Percentiles rank a stretch among this genome's conserved stretches.
phyloP scores from a whole-genome alignment of 495 filamentous ascomycete genomes.

The Xylaria curta region DNA sequence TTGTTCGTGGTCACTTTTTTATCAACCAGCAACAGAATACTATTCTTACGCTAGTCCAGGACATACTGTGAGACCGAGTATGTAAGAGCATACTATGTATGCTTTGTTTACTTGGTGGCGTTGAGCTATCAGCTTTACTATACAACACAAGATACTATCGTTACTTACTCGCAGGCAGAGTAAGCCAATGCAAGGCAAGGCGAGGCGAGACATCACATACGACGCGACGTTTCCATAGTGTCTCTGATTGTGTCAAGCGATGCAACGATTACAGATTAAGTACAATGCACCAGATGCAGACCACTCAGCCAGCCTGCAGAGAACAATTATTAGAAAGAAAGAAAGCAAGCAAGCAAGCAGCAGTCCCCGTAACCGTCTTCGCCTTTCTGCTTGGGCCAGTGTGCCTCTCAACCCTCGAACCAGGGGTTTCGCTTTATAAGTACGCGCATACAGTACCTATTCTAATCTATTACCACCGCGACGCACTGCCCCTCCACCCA shows the following conservation, averaged over 20 bases:
- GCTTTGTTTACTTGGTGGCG: neutral
- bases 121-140: neutral
- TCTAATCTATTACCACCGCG: neutral
- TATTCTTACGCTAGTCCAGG: neutral
- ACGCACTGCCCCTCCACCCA: constrained; percentile 6
- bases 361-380: neutral
- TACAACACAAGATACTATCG: neutral
- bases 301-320: neutral
- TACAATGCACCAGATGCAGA: constrained; percentile 1
- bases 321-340: neutral
- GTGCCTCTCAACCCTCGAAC: neutral
- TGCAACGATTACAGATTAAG: neutral
- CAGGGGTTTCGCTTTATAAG: constrained; percentile 3
- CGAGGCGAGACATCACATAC: neutral
- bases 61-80: neutral
- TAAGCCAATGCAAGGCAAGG: neutral
- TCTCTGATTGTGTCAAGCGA: neutral
- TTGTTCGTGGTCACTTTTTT: neutral
- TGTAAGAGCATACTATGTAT: neutral
- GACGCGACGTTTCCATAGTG: neutral
- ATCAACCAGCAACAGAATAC: neutral
- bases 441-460: neutral
- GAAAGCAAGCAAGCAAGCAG: too few species aligned
- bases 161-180: neutral
- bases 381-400: neutral